phyloP scores from a whole-genome alignment of 176 grass and related monocot genomes.

The Luzula sylvatica region DNA sequence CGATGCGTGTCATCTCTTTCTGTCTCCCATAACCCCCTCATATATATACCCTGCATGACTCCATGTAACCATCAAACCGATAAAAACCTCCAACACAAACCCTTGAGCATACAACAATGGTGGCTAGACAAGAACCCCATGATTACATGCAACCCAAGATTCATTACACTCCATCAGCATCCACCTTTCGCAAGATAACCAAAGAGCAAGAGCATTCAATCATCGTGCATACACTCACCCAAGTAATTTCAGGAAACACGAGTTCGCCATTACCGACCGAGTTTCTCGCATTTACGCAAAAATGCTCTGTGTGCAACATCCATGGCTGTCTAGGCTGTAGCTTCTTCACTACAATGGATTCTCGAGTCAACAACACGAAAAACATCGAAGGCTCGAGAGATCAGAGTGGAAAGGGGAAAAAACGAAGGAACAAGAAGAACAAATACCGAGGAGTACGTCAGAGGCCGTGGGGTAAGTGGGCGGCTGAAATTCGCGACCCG shows the following conservation, averaged over 20 bases:
- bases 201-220: slow-evolving; percentile 59
- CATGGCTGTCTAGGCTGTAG: slow-evolving; percentile 42
- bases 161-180: background rate
- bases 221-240: slow-evolving; percentile 60
- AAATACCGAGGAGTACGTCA: slow-evolving; percentile 57
- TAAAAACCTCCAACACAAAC: no score
- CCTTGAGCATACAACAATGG: slow-evolving; percentile 25
- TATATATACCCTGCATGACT: slow-evolving; percentile 13
- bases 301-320: slow-evolving; percentile 33
- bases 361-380: background rate
- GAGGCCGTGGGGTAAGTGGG: slow-evolving; percentile 76
- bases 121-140: slow-evolving; percentile 36
- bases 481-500: slow-evolving; percentile 83
- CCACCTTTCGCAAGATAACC: slow-evolving; percentile 3
- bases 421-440: slow-evolving; percentile 19
- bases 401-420: slow-evolving; percentile 28
- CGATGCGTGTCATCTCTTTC: background rate
- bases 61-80: no score
- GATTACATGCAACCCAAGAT: slow-evolving; percentile 49
- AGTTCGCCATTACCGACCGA: background rate
- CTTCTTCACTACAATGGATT: background rate
- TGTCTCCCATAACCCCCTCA: background rate
- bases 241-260: slow-evolving; percentile 45
- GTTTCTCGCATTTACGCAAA: background rate
- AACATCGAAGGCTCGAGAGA: slow-evolving; percentile 21